Percentiles rank a stretch among this genome's conserved stretches.
These are phyloP conservation scores for Rubus parviflorus DNA, from an alignment of 306 rosid species.

Conservation along the genomic window DNA sequence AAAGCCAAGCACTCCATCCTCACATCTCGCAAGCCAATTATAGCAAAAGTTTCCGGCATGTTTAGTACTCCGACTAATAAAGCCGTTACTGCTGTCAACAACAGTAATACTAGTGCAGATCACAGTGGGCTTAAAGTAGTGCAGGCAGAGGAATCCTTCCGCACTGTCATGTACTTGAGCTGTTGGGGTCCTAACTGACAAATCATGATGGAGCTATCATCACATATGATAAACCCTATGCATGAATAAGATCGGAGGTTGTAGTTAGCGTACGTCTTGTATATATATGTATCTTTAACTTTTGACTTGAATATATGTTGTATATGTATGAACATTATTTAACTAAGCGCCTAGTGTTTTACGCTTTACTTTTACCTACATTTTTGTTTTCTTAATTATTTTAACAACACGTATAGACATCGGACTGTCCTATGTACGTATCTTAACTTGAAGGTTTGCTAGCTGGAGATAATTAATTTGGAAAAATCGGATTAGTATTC, in stretches of 20 bases:
- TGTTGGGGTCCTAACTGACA: conserved; percentile 65
- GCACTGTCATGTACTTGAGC: conserved; percentile 79
- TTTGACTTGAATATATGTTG: neutral
- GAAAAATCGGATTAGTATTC: neutral
- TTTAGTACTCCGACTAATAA: neutral
- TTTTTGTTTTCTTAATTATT: neutral
- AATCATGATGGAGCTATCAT: neutral
- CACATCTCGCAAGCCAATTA: neutral
- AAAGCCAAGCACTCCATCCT: neutral
- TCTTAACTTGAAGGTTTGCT: neutral
- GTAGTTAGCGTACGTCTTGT: neutral
- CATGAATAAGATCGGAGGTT: neutral
- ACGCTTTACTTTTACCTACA: neutral
- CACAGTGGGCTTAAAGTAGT: conserved; percentile 16
- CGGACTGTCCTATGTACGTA: neutral
- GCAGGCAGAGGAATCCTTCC: conserved; percentile 69
- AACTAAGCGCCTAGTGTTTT: neutral
- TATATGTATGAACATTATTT: neutral
- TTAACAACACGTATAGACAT: neutral
- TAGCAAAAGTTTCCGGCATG: neutral
- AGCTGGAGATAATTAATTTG: neutral
- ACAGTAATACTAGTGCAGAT: neutral
- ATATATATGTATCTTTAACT: neutral
- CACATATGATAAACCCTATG: neutral
- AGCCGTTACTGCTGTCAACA: neutral